Evolutionary conservation across 768 basidiomycete species (phyloP), one percentile per base, ranked within the genome.

Genomic region (Amanita pallidorosea): DNA sequence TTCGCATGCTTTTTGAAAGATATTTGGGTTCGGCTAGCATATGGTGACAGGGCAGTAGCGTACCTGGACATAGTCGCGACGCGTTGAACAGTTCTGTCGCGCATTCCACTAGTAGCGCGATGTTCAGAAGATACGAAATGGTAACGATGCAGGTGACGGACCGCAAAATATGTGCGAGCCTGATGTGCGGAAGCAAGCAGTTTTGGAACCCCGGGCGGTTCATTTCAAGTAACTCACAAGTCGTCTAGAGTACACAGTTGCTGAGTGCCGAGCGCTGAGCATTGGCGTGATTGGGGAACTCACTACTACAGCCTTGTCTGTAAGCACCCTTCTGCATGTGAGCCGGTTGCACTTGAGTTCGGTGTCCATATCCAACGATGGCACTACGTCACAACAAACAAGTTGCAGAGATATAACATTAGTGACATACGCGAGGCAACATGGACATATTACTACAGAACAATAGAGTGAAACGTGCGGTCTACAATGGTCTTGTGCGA

Each of bases 81-180:
- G 79, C 70, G 55, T 79, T 85, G 65, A 92, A 92, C 25, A 88
- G 63, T 60, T 89, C 85, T 60, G 88, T 89, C 22, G 89, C 89
- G 61, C 89, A 92, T 23, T 85, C 83, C 50, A 89, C 88, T 88
- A 44, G n/a, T n/a, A n/a, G n/a, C 2, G 9, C 11, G 12, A 11
- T 18, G 22, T 47, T 35, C 47, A 25, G 22, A 25, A 38, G 15
- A 6, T 9, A 9, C n/a, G 38, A 20, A n/a, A 9, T 15, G 18
- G 13, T 18, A 8, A 38, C 53, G 9, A 50, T 25, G 36, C 42
- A 49, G 38, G 37, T 62, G 44, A 53, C 67, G 59, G 64, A 85
- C 88, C 73, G 61, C 88, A 90, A 62, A 90, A 90, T 65, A 90
- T 88, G 70, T 89, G 88, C 50, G 88, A 88, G 67, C 88, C 88